Base-by-base conservation (phyloP, 2,329 filamentous ascomycete species). In the Arthrobotrys conoides region DNA sequence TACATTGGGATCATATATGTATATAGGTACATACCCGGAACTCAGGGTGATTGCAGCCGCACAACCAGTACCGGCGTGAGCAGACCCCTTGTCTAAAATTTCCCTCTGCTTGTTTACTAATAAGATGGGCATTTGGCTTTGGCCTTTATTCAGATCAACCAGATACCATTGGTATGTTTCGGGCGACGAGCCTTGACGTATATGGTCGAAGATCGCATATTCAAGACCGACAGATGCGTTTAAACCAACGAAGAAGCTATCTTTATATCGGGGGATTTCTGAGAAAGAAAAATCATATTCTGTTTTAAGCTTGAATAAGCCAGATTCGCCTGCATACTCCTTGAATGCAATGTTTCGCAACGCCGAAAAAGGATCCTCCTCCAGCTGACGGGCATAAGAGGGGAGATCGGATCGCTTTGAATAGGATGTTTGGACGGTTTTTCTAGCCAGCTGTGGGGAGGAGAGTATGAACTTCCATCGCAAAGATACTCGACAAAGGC, bases 381-480 rank as follows among this genome's bases (percentile, higher is more conserved):
- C 14, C 14, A 78, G 16, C n/a, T 64, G 33, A 16, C 18, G 9
- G 20, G 48, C 5, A 53, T 78, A 78, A 22, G 55, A 44, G 4
- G 20, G 30, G 14, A 78, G 12, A 20, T 72, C 75, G 12, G 55
- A 63, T 10, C 75, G 68, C 4, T 20, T 44, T 10, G 51, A 55
- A 59, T 72, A 78, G 10, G 64, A 16, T 24, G n/a, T 49, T n/a
- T 18, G n/a, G 33, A 51, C 55, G 3, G 65, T 14, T 3, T 22
- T 69, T 16, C 22, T 63, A 22, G 64, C 46, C 14, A 78, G 55
- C 1, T 44, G 24, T 49, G 63, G 38, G n/a, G 75, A 72, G 1
- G 75, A 72, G 27, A 78, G 48, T 5, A 72, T 1, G 30, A 9
- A n/a, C 36, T 24, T 71, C 75, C 75, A 78, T 69, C 75, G 68